Evolutionary conservation across 2,329 filamentous ascomycete species (phyloP).

Genomic region (Nigrospora sphaerica): DNA sequence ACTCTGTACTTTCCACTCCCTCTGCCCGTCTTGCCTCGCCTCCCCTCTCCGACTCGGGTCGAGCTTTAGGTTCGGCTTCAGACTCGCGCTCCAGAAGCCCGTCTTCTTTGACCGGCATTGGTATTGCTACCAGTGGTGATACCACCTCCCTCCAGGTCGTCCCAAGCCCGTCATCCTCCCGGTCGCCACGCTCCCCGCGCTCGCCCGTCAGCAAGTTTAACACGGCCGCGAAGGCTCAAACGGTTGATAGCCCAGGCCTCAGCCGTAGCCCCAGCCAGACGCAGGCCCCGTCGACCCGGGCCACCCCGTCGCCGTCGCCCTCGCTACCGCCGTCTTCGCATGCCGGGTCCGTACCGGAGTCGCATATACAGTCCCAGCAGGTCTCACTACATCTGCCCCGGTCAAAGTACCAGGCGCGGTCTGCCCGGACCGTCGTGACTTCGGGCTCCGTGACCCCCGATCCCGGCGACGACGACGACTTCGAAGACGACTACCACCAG

Average conservation of each 20-base stretch:
- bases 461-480: slow-evolving; percentile 5
- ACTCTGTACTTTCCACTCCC: neutral
- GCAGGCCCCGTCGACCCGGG: slow-evolving; percentile 9
- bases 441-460: neutral
- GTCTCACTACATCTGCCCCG: slow-evolving; percentile 1
- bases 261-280: slow-evolving; percentile 11
- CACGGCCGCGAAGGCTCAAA: slow-evolving; percentile 10
- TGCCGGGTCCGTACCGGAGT: neutral
- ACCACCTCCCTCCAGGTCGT: slow-evolving; percentile 15
- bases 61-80: neutral
- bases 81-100: neutral
- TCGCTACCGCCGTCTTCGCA: slow-evolving; percentile 2
- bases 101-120: neutral
- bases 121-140: slow-evolving; percentile 2
- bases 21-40: neutral
- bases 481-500: slow-evolving; percentile 2
- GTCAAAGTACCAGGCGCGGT: slow-evolving; percentile 6
- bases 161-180: slow-evolving; percentile 16
- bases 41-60: neutral
- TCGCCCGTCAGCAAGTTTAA: slow-evolving; percentile 24
- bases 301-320: slow-evolving; percentile 1
- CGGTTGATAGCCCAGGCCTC: neutral
- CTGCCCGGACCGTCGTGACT: neutral
- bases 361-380: neutral
- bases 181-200: slow-evolving; percentile 21